Conservation (phyloP, 2,329 filamentous ascomycete species). For the Cytospora piceicola region DNA sequence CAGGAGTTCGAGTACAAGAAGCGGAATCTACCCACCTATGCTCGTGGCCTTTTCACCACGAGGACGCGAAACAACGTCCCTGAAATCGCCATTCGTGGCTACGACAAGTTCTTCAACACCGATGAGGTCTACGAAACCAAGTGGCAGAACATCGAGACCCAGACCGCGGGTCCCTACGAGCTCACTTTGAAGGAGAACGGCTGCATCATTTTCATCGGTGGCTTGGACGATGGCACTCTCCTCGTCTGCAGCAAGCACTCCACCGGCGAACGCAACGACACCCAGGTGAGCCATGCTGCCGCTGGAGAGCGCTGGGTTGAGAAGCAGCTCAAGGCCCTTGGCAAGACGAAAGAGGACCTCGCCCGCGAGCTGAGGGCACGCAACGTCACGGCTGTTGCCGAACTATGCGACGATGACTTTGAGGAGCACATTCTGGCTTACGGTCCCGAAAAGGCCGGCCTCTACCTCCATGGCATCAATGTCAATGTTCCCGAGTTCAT, state of each 20-base stretch:
- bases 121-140: conserved; percentile 79
- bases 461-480: conserved; percentile 96
- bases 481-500: conserved; percentile 90
- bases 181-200: conserved; percentile 97
- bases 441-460: conserved; percentile 76
- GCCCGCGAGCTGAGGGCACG: conserved; percentile 74
- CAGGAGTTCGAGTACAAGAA: conserved; percentile 97
- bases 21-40: conserved; percentile 82
- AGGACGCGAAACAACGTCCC: conserved; percentile 63
- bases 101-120: conserved; percentile 99
- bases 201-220: conserved; percentile 98
- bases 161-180: conserved; percentile 88
- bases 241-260: conserved; percentile 99
- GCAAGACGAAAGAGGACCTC: conserved; percentile 78
- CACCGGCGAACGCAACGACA: conserved; percentile 76
- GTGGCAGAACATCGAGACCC: conserved; percentile 76
- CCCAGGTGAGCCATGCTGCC: conserved; percentile 76
- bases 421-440: conserved; percentile 97
- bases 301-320: conserved; percentile 84
- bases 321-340: conserved; percentile 74
- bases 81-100: conserved; percentile 86
- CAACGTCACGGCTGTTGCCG: conserved; percentile 93
- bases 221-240: conserved; percentile 84
- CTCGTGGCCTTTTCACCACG: conserved; percentile 91
- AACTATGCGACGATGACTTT: conserved; percentile 94